Percentiles rank a stretch among this genome's conserved stretches.
These are phyloP conservation scores for Avena eriantha DNA, from an alignment of 176 grass and related monocot genomes.

Conservation along the genomic window DNA sequence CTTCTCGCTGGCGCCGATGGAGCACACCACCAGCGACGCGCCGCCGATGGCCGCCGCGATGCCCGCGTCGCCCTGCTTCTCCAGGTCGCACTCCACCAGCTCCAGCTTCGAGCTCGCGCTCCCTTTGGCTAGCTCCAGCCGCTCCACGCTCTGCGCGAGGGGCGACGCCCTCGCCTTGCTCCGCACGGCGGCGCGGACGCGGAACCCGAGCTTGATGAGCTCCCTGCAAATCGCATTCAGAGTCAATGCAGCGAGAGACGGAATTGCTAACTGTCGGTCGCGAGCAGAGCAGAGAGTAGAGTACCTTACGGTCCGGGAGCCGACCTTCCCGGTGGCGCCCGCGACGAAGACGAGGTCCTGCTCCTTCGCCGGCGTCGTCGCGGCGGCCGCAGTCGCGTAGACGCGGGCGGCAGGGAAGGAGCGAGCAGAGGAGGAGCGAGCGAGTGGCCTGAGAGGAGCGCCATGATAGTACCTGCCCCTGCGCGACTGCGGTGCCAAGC, in stretches of 20 bases:
- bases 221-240: constrained; percentile 43
- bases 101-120: constrained; percentile 55
- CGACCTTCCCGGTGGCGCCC: constrained; percentile 49
- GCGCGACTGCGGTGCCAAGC: neutral
- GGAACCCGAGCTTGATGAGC: constrained; percentile 87
- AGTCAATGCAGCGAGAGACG: neutral
- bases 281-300: neutral
- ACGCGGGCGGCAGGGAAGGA: neutral
- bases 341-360: constrained; percentile 51
- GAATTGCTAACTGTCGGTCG: neutral
- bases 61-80: constrained; percentile 56
- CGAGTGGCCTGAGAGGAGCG: neutral
- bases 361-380: constrained; percentile 18
- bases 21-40: constrained; percentile 72
- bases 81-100: constrained; percentile 89
- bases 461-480: neutral
- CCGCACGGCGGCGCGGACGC: constrained; percentile 80
- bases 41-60: constrained; percentile 66
- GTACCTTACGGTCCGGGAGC: constrained; percentile 41
- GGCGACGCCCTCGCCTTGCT: constrained; percentile 63
- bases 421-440: neutral
- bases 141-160: constrained; percentile 76
- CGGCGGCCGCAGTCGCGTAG: neutral
- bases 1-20: constrained; percentile 93
- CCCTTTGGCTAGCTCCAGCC: constrained; percentile 58